Conservation (phyloP, 202 grass and related monocot genomes). For the Zizania palustris region DNA sequence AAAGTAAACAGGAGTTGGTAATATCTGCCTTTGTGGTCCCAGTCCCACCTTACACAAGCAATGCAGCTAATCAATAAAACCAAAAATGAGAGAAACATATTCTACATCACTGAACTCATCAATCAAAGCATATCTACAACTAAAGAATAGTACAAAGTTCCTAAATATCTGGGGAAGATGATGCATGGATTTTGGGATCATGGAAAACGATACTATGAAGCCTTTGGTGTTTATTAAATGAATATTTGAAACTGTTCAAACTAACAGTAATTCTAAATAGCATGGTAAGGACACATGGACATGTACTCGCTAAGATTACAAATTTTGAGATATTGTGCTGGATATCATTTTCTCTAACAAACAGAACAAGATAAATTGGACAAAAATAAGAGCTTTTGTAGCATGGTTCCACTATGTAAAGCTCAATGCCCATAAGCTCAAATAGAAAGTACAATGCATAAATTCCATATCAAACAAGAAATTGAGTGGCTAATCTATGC, state of each 20-base stretch:
- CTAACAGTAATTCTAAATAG: slow-evolving; percentile 1
- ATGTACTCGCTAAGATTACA: background rate
- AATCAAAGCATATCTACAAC: slow-evolving; percentile 25
- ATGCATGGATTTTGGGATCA: background rate
- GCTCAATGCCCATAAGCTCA: background rate
- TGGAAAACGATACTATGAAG: background rate
- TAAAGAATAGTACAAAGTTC: background rate
- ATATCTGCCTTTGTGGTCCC: background rate
- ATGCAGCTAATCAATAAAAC: background rate
- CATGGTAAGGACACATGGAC: background rate
- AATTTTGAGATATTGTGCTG: background rate
- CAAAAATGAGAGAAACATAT: background rate
- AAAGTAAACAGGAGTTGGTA: background rate
- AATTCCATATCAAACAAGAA: slow-evolving; percentile 8
- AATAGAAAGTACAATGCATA: background rate
- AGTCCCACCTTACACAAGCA: slow-evolving; percentile 1
- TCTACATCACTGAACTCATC: background rate
- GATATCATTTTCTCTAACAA: background rate
- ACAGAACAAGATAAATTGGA: background rate
- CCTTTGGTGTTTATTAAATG: background rate
- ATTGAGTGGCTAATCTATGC: slow-evolving; percentile 5
- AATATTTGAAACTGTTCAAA: background rate
- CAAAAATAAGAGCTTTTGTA: background rate
- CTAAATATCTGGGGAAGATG: background rate
- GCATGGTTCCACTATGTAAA: background rate